Base-by-base conservation (phyloP, 768 basidiomycete genomes). In the Leccinum imitatum region DNA sequence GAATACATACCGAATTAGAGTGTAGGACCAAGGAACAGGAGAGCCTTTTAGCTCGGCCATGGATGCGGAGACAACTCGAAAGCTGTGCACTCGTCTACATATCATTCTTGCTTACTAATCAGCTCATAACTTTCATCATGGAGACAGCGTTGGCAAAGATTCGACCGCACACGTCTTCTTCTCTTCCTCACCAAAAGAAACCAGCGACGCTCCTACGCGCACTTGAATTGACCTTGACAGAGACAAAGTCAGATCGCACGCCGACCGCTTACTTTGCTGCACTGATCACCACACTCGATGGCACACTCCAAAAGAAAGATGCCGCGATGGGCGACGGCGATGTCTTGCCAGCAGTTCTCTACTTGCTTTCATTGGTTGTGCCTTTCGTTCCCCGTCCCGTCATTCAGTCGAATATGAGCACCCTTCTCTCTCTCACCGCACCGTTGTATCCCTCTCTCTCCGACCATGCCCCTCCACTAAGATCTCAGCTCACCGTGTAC, bases 251-350 rank as follows among this genome's bases (percentile, higher is more conserved):
- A 8, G 86, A 89, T 56, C 75, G 77, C 44, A 82, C 89, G 8
- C 82, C 95, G 7, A 94, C 93, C 1, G 96, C 97, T 31, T 98
- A 98, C 78, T 97, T 95, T 75, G 92, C 94, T n/a, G 89, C 91
- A 3, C 80, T 96, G 59, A 78, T 93, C 53, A 93, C 93, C 13
- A 90, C 91, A 8, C 81, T 96, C 31, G 90, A 93, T 67, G 85
- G 88, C 59, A 86, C 88, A 11, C 73, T 93, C 25, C 85, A 86
- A 75, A 87, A 81, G 69, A 80, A 78, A 66, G 81, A 80, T 65
- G 66, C 71, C 57, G 63, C 87, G 81, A 33, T 96, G 84, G 93
- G 86, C 89, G 54, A 96, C 89, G 76, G 82, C 79, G 61, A 77
- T 35, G 53, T 75, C n/a, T 46, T 73, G 1, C 72, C 73, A 23